These are phyloP conservation scores for Trametes cubensis DNA, from an alignment of 768 basidiomycete species.

Conservation along the genomic window DNA sequence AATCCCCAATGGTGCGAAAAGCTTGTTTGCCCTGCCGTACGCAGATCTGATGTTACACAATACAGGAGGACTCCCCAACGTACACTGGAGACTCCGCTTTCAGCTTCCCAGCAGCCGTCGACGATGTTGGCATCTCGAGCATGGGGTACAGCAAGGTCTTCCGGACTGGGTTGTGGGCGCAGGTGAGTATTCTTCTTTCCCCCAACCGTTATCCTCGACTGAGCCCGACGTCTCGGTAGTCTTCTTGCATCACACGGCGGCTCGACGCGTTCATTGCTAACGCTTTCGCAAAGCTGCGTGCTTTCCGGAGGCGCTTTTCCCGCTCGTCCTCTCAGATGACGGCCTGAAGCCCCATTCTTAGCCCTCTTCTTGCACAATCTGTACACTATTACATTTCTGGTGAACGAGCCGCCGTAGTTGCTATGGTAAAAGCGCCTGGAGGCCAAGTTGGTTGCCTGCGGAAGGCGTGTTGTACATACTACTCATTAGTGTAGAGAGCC, in stretches of 20 bases:
- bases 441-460: neutral
- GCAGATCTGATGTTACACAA: neutral
- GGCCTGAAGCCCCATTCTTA: too few species aligned
- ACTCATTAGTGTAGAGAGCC: neutral
- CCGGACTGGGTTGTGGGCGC: slow-evolving; percentile 11
- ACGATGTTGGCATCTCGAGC: neutral
- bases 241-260: slow-evolving; percentile 5
- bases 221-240: neutral
- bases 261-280: slow-evolving; percentile 8
- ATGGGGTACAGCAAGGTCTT: slow-evolving; percentile 21
- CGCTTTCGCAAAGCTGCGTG: neutral
- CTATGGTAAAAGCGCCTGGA: too few species aligned
- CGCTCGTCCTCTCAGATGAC: neutral
- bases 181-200: neutral
- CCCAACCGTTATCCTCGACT: neutral
- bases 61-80: neutral
- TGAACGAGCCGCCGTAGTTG: too few species aligned
- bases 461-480: neutral
- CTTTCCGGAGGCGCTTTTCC: neutral
- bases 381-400: neutral
- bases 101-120: slow-evolving; percentile 2
- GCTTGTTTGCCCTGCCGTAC: neutral
- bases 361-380: neutral
- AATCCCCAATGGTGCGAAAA: neutral
- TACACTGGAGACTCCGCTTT: neutral